Evolutionary conservation across 2,329 filamentous ascomycete species (phyloP).

Genomic region (Dactylellina leptospora): DNA sequence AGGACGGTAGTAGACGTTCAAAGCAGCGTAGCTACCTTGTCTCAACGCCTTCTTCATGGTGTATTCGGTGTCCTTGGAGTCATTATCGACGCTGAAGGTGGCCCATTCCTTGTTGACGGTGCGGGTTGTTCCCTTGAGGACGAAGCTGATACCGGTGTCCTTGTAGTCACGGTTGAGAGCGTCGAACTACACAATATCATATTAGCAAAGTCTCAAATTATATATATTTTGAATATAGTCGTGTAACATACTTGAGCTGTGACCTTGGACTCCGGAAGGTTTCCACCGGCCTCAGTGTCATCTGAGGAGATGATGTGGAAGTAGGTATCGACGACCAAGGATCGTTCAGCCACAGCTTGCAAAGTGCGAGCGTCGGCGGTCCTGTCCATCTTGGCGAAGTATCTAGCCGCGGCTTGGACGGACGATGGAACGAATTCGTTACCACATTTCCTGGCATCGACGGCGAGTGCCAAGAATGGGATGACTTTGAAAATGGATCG

Average conservation of each 20-base stretch:
- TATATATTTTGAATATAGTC: no score
- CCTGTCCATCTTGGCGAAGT: constrained; percentile 42
- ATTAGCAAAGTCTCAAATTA: no score
- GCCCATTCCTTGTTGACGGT: constrained; percentile 65
- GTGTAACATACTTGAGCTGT: constrained; percentile 55
- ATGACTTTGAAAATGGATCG: constrained; percentile 32
- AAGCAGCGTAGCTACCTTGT: constrained; percentile 61
- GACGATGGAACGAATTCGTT: constrained; percentile 38
- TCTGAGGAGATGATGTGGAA: constrained; percentile 59
- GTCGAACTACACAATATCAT: constrained; percentile 61
- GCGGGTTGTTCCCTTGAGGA: constrained; percentile 62
- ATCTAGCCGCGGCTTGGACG: constrained; percentile 26
- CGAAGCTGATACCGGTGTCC: constrained; percentile 63
- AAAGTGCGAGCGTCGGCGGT: constrained; percentile 36
- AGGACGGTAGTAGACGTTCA: constrained; percentile 59
- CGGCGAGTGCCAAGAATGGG: constrained; percentile 36
- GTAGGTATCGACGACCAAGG: constrained; percentile 57
- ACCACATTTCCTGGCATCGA: constrained; percentile 40
- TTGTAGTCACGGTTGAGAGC: constrained; percentile 64
- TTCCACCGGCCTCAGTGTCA: constrained; percentile 54
- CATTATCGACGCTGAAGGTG: constrained; percentile 55
- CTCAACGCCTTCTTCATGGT: constrained; percentile 64
- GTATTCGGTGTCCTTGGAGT: constrained; percentile 58
- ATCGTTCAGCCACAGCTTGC: constrained; percentile 15
- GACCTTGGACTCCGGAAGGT: constrained; percentile 56